Evolutionary conservation across 2,329 filamentous ascomycete genomes (phyloP).

Genomic region (Fusarium graminum): DNA sequence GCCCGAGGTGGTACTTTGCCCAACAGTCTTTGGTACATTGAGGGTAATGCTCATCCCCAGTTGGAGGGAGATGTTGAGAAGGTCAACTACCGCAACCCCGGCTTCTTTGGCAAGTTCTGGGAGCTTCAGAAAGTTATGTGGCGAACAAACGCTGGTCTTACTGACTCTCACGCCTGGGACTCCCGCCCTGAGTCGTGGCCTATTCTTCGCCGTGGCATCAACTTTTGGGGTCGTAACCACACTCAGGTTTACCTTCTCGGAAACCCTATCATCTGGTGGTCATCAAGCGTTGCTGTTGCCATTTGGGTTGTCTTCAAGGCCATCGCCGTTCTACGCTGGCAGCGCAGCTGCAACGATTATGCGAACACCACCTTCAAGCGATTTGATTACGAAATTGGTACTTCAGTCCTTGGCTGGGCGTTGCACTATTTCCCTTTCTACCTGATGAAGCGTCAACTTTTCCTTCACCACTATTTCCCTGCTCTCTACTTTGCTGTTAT

Average conservation of each 20-base stretch:
- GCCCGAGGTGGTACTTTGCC: conserved; percentile 90
- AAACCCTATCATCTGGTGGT: conserved; percentile 96
- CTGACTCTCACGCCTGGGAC: conserved; percentile 98
- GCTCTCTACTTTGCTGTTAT: conserved; percentile 96
- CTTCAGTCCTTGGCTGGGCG: conserved; percentile 90
- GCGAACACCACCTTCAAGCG: conserved; percentile 86
- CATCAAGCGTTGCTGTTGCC: conserved; percentile 80
- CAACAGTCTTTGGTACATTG: conserved; percentile 97
- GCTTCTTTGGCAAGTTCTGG: conserved; percentile 98
- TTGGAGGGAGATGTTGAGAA: conserved; percentile 83
- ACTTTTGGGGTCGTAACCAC: conserved; percentile 97
- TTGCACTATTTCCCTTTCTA: conserved; percentile 99
- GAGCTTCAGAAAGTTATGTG: conserved; percentile 99
- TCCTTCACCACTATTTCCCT: conserved; percentile 98
- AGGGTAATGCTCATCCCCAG: conserved; percentile 87
- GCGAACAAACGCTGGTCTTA: conserved; percentile 95
- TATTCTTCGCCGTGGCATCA: conserved; percentile 91
- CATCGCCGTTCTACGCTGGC: conserved; percentile 90
- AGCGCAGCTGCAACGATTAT: conserved; percentile 92
- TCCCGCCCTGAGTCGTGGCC: conserved; percentile 96
- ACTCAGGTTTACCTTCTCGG: conserved; percentile 97
- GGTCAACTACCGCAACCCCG: conserved; percentile 94
- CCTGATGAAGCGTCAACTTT: conserved; percentile 97
- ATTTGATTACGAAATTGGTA: conserved; percentile 97
- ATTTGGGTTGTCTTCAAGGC: conserved; percentile 88